Percentiles rank a stretch among this genome's conserved stretches.
These are phyloP conservation scores for Arachis monticola DNA, from an alignment of 331 rosid species.

Conservation along the genomic window DNA sequence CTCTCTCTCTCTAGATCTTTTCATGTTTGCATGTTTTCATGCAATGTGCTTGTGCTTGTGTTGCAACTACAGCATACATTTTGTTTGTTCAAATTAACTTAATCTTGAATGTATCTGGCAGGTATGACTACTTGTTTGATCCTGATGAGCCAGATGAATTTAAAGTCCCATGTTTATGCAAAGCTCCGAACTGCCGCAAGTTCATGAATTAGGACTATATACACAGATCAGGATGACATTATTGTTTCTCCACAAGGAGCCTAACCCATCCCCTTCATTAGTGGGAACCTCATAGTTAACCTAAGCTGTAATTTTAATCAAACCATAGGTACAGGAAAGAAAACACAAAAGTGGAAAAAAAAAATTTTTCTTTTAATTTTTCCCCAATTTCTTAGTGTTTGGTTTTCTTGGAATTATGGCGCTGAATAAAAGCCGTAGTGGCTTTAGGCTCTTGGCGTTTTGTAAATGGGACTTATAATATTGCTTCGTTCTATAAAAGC, in stretches of 20 bases:
- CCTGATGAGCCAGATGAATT: slow-evolving; percentile 85
- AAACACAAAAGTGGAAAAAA: slow-evolving; percentile 16
- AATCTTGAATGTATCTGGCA: slow-evolving; percentile 45
- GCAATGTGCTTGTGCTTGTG: not conserved
- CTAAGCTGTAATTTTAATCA: slow-evolving; percentile 45
- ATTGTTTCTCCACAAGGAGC: slow-evolving; percentile 76
- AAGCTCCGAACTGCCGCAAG: slow-evolving; percentile 82
- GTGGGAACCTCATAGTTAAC: slow-evolving; percentile 58
- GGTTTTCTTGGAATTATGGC: slow-evolving; percentile 30
- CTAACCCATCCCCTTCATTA: slow-evolving; percentile 59
- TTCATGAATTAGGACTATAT: slow-evolving; percentile 77
- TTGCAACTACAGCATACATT: slow-evolving; percentile 33
- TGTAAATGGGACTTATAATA: slow-evolving; percentile 37
- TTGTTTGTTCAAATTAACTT: not conserved
- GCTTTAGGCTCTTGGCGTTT: slow-evolving; percentile 41
- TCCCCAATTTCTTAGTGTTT: not conserved
- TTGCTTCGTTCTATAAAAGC: slow-evolving; percentile 24
- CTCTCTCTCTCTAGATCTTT: slow-evolving; percentile 14
- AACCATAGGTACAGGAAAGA: slow-evolving; percentile 15
- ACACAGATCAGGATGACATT: slow-evolving; percentile 41
- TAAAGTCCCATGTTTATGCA: slow-evolving; percentile 93
- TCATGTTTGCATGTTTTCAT: not conserved
- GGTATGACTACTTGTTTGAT: slow-evolving; percentile 92
- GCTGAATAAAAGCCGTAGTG: slow-evolving; percentile 51
- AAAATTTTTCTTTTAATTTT: slow-evolving; percentile 23